Base-by-base conservation (phyloP, 2,329 filamentous ascomycete genomes). In the Chaetomium olivaceum region DNA sequence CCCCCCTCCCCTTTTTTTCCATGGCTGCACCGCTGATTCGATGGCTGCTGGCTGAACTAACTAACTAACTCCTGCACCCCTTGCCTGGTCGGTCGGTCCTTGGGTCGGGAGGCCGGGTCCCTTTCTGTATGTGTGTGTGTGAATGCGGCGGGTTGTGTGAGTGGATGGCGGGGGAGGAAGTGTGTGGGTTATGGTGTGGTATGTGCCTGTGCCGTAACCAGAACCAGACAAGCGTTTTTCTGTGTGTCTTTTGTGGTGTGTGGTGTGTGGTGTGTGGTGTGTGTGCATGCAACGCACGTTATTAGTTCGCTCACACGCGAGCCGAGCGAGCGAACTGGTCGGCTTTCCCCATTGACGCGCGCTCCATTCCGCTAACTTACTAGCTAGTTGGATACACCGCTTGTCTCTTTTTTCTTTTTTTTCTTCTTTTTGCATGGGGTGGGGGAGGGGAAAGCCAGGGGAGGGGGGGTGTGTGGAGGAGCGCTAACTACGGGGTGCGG, bases 361-460 rank as follows among this genome's bases (percentile, higher is more conserved):
- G 21, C 48, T 25, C 50, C 23, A 19, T 29, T 57, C 9, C 43
- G 43, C 43, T n/a, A 21, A 8, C 16, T n/a, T 8, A 8, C 16
- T 48, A 8, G 6, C 16, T 48, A 48, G n/a, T 21, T 48, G 5
- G 31, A 61, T 46, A 54, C 58, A 61, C 58, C 48, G 48, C 58
- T 29, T 54, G 29, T 54, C 43, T 19, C 46, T 61, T 43, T 19
- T 19, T 43, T 43, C 19, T 7, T 19, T 54, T 19, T 54, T 61
- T 43, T 19, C 4, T 43, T 43, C 19, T 7, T 19, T 19, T 19
- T 5, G 3, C 5, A 4, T 43, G 14, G 36, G 14, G 36, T 4
- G 36, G 58, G 58, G 21, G 9, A 4, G 11, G n/a, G 16, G 8
- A 3, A 1, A 11, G 19, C 11, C 4, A 11, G 25, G 25, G 33